These are phyloP conservation scores for Lathyrus tuberosus DNA, from an alignment of 306 rosid genomes.

Conservation along the genomic window DNA sequence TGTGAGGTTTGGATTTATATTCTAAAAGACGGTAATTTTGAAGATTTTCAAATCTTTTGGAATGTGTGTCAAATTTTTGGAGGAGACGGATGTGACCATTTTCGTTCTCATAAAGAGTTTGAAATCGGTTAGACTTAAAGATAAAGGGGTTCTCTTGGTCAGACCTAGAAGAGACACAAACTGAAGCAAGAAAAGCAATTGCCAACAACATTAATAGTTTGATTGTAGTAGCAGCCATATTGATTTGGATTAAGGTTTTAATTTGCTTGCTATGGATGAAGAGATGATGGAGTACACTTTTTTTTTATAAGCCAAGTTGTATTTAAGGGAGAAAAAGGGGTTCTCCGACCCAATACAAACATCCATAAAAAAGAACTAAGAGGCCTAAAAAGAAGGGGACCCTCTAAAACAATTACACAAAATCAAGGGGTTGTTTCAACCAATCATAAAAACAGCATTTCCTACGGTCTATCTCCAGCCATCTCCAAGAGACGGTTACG, in stretches of 20 bases:
- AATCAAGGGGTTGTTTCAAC: too few relatives aligned
- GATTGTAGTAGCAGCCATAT: neutral
- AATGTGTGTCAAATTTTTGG: conserved; percentile 16
- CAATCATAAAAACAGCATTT: too few relatives aligned
- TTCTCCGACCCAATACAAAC: too few relatives aligned
- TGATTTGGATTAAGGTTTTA: neutral
- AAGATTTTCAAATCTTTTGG: conserved; percentile 6
- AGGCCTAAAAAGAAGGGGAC: too few relatives aligned
- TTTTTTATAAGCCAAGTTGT: too few relatives aligned
- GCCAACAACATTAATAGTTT: neutral
- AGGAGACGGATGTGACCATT: conserved; percentile 25
- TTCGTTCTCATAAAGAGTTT: neutral
- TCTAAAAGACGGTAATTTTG: neutral
- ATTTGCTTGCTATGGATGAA: neutral
- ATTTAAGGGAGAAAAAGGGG: too few relatives aligned
- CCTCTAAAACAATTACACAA: too few relatives aligned
- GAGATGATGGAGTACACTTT: neutral
- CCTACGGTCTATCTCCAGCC: too few relatives aligned
- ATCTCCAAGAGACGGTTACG: too few relatives aligned
- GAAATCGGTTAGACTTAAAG: neutral
- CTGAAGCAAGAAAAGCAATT: neutral
- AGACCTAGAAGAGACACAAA: neutral
- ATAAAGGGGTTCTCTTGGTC: conserved; percentile 29
- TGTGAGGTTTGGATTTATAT: conserved; percentile 17
- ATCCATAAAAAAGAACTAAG: too few relatives aligned